Conservation (phyloP, 176 grass and related monocot genomes). For the Triticum timopheevii region DNA sequence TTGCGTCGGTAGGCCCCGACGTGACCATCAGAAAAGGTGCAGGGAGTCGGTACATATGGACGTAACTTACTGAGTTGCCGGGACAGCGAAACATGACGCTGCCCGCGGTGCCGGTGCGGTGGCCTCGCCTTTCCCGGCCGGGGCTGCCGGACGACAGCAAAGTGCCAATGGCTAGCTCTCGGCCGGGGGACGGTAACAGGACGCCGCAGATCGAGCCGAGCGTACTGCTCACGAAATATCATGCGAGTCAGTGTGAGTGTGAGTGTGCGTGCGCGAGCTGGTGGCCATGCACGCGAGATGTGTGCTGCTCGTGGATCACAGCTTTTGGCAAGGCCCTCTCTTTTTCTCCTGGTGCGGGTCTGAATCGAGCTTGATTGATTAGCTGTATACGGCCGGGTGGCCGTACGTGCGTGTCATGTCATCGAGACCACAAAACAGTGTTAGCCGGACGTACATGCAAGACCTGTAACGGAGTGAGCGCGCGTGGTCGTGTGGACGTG, state of each 20-base stretch:
- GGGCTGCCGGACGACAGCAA: constrained; percentile 19
- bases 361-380: background rate
- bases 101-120: background rate
- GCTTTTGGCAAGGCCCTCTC: background rate
- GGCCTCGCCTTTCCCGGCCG: background rate
- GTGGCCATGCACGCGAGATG: constrained; percentile 1
- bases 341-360: no score
- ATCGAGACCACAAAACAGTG: background rate
- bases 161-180: background rate
- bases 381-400: background rate
- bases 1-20: background rate
- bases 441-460: background rate
- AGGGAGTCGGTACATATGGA: background rate
- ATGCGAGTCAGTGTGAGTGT: background rate
- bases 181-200: constrained; percentile 4
- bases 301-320: constrained; percentile 38
- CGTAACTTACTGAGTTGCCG: background rate
- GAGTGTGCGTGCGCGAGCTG: background rate
- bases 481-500: background rate
- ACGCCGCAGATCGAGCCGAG: background rate
- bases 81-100: background rate
- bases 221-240: background rate
- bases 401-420: background rate
- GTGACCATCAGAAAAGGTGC: background rate
- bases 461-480: background rate